Conservation (phyloP, 495 filamentous ascomycete species). For the Clavariopsis aquatica region DNA sequence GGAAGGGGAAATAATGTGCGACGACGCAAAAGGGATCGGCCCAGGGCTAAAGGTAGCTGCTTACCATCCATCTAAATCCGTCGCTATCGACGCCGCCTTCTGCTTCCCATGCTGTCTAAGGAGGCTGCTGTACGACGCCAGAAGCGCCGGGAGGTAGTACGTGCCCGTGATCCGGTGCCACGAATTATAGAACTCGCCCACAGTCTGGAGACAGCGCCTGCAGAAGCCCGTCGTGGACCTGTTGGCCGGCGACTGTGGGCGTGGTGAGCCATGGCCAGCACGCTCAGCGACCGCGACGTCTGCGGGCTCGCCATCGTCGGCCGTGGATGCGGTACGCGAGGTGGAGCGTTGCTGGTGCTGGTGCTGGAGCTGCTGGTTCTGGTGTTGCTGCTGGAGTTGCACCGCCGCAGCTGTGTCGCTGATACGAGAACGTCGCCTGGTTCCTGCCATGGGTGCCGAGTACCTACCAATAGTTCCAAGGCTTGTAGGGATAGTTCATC, state of each 20-base stretch:
- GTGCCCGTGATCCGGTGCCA: constrained; percentile 38
- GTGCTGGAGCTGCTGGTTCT: no score
- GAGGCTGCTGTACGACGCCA: constrained; percentile 34
- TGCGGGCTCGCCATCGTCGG: not conserved
- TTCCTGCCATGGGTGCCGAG: constrained; percentile 20
- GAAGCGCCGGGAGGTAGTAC: constrained; percentile 40
- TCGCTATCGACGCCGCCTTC: constrained; percentile 18
- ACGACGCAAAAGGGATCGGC: constrained; percentile 11
- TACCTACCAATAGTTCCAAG: not conserved
- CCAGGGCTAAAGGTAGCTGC: constrained; percentile 17
- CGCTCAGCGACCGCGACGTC: not conserved
- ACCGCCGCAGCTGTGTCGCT: constrained; percentile 2
- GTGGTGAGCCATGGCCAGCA: constrained; percentile 15
- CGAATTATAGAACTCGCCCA: constrained; percentile 41
- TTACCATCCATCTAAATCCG: constrained; percentile 38
- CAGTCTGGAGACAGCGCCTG: constrained; percentile 27
- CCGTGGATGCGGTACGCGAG: not conserved
- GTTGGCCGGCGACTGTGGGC: not conserved
- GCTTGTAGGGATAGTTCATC: constrained; percentile 5
- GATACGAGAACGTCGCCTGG: constrained; percentile 20
- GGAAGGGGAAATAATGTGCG: constrained; percentile 19
- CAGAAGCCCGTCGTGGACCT: constrained; percentile 36
- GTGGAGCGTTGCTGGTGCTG: not conserved
- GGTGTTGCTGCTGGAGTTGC: no score
- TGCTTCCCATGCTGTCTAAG: constrained; percentile 10